Conservation (phyloP, 2,329 filamentous ascomycete species). For the Epichloe bromicola region DNA sequence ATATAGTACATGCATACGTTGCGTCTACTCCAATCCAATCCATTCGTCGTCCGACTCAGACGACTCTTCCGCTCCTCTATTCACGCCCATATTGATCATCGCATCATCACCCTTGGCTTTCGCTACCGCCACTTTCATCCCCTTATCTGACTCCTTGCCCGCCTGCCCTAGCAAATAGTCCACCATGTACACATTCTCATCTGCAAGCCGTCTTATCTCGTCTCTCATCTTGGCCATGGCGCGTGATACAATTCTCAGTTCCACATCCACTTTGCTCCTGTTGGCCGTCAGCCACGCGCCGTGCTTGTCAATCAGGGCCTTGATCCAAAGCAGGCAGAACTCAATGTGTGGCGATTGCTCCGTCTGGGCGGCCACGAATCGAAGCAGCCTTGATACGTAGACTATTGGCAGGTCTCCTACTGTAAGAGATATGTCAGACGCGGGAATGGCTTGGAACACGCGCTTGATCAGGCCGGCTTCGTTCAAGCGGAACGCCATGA, state of each 20-base stretch:
- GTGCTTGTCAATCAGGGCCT: conserved; percentile 67
- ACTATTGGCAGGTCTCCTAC: conserved; percentile 69
- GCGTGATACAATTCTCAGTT: conserved; percentile 70
- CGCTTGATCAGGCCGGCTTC: conserved; percentile 68
- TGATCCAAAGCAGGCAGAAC: conserved; percentile 89
- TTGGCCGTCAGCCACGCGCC: conserved; percentile 77
- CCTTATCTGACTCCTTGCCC: conserved; percentile 12
- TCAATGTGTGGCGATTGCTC: conserved; percentile 89
- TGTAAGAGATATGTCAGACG: conserved; percentile 60
- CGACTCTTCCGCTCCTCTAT: too few species aligned
- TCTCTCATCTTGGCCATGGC: conserved; percentile 69
- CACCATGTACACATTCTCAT: conserved; percentile 80
- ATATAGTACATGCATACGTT: too few species aligned
- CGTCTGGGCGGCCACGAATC: conserved; percentile 76
- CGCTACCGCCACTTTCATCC: too few species aligned
- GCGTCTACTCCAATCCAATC: too few species aligned
- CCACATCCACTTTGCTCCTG: conserved; percentile 65
- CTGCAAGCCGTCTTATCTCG: conserved; percentile 69
- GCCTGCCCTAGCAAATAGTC: conserved; percentile 60
- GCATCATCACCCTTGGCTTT: too few species aligned
- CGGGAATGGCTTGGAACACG: conserved; percentile 75
- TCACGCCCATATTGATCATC: too few species aligned
- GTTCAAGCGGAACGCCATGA: conserved; percentile 96
- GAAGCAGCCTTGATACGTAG: conserved; percentile 73
- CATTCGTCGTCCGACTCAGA: too few species aligned